Conservation (phyloP, 192 early-diverging fungal species). For the Entomortierella beljakovae region DNA sequence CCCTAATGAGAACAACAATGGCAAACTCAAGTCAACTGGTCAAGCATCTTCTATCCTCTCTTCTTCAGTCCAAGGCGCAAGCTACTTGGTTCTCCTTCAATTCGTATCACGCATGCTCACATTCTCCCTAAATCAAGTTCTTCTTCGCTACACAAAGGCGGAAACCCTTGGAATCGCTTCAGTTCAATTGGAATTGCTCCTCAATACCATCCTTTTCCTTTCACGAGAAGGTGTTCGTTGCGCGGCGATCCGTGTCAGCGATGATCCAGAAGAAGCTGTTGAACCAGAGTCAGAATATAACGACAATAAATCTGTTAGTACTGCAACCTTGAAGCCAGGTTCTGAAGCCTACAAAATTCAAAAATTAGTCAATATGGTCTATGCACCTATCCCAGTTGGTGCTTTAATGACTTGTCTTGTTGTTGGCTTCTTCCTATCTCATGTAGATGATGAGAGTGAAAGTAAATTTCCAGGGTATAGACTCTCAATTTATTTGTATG, state of each 20-base stretch:
- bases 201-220: slow-evolving; percentile 92
- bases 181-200: slow-evolving; percentile 86
- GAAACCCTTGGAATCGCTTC: slow-evolving; percentile 85
- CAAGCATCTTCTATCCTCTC: slow-evolving; percentile 56
- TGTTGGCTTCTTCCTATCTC: slow-evolving; percentile 62
- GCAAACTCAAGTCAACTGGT: slow-evolving; percentile 1
- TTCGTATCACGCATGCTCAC: slow-evolving; percentile 80
- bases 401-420: slow-evolving; percentile 67
- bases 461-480: slow-evolving; percentile 61
- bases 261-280: slow-evolving; percentile 1
- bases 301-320: too few species aligned
- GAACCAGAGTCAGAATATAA: background rate
- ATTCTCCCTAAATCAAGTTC: slow-evolving; percentile 84
- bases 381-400: slow-evolving; percentile 73
- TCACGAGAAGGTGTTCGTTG: slow-evolving; percentile 85
- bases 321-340: slow-evolving; percentile 16
- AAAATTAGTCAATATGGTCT: slow-evolving; percentile 79
- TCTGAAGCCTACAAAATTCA: slow-evolving; percentile 57
- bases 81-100: slow-evolving; percentile 82
- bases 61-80: slow-evolving; percentile 76
- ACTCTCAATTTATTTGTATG: slow-evolving; percentile 71
- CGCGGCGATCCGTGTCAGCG: slow-evolving; percentile 72
- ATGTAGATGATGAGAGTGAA: slow-evolving; percentile 31
- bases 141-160: slow-evolving; percentile 77
- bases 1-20: background rate